These are phyloP conservation scores for Prunus salicina DNA, from an alignment of 306 rosid species.

Conservation along the genomic window DNA sequence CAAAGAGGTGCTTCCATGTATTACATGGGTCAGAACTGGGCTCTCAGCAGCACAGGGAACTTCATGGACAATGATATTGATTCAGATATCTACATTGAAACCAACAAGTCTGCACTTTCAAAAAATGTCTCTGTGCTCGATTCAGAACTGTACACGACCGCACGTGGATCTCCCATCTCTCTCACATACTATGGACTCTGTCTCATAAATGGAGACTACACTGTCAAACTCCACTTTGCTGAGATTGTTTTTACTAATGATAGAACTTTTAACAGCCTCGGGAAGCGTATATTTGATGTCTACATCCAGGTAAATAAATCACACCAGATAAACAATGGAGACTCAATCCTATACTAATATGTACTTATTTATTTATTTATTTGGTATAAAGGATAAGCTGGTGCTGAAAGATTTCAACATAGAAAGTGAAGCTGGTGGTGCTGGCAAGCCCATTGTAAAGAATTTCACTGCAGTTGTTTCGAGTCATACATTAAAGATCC, in stretches of 20 bases:
- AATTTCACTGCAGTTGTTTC: constrained; percentile 50
- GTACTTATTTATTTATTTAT: constrained; percentile 25
- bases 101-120: constrained; percentile 61
- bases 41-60: constrained; percentile 86
- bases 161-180: constrained; percentile 80
- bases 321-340: neutral
- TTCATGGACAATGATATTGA: constrained; percentile 85
- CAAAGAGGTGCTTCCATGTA: constrained; percentile 71
- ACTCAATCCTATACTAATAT: constrained; percentile 18
- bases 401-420: constrained; percentile 80
- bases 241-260: constrained; percentile 69
- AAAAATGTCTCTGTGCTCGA: constrained; percentile 31
- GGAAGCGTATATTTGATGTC: constrained; percentile 71
- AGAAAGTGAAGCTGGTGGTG: constrained; percentile 71
- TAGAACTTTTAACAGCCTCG: constrained; percentile 57
- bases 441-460: constrained; percentile 60
- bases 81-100: constrained; percentile 54
- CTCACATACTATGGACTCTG: constrained; percentile 92
- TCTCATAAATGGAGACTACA: constrained; percentile 71
- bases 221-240: constrained; percentile 84
- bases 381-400: constrained; percentile 54
- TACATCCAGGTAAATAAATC: constrained; percentile 69
- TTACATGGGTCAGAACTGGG: constrained; percentile 59
- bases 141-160: constrained; percentile 63
- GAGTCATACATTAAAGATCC: constrained; percentile 67